Conservation (phyloP, 2,329 filamentous ascomycete species). For the Teratosphaeriaceae sp. region DNA sequence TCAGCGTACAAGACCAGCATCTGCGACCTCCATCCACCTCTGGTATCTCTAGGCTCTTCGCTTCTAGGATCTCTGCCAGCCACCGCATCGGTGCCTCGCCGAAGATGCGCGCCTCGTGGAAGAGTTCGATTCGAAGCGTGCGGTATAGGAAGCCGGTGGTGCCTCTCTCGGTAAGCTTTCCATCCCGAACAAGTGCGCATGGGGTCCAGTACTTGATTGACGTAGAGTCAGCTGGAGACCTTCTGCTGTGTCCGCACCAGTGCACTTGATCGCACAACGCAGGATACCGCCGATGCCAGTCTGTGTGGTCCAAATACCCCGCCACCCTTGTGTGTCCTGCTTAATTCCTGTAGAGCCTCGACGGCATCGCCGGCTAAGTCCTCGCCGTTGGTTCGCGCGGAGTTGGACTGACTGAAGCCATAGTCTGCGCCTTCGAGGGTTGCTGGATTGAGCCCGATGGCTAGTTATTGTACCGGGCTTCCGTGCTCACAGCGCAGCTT, state of each 20-base stretch:
- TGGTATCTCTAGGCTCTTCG: slow-evolving; percentile 50
- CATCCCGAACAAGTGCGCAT: slow-evolving; percentile 58
- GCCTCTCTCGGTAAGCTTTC: slow-evolving; percentile 58
- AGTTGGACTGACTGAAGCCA: slow-evolving; percentile 60
- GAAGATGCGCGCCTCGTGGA: slow-evolving; percentile 59
- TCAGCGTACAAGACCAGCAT: slow-evolving; percentile 62
- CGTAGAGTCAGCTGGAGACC: slow-evolving; percentile 50
- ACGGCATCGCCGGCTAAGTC: slow-evolving; percentile 63
- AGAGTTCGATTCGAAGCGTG: slow-evolving; percentile 67
- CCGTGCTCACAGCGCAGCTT: slow-evolving; percentile 40
- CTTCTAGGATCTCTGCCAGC: slow-evolving; percentile 59
- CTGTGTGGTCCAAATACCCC: slow-evolving; percentile 56
- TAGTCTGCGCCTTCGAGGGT: slow-evolving; percentile 67
- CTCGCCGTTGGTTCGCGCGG: slow-evolving; percentile 63
- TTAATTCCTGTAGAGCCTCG: slow-evolving; percentile 34
- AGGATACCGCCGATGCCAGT: slow-evolving; percentile 51
- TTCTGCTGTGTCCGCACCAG: slow-evolving; percentile 57
- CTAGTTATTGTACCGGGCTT: slow-evolving; percentile 55
- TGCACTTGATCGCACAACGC: slow-evolving; percentile 63
- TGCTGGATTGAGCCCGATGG: slow-evolving; percentile 68
- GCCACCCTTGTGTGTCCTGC: slow-evolving; percentile 52
- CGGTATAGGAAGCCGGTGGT: slow-evolving; percentile 49
- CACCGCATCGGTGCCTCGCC: slow-evolving; percentile 58
- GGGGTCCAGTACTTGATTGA: slow-evolving; percentile 18
- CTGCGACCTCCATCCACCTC: slow-evolving; percentile 61